Conservation (phyloP, 257 asterid species). For the Cinchona pubescens region DNA sequence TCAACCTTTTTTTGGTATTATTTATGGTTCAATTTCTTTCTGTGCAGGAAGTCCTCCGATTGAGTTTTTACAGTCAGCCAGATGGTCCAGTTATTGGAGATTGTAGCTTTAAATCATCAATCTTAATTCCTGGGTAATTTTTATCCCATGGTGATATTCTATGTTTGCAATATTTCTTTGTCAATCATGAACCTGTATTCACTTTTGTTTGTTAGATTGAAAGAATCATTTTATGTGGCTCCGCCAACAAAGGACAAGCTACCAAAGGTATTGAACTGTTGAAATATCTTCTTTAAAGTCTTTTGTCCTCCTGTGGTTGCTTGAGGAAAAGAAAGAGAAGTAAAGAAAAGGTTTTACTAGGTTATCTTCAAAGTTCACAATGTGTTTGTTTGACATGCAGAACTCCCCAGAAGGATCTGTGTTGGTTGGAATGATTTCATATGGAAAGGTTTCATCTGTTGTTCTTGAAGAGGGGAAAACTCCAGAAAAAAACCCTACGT, state of each 20-base stretch:
- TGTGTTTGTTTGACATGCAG: slow-evolving; percentile 46
- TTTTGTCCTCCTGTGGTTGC: not conserved
- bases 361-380: slow-evolving; percentile 6
- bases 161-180: not conserved
- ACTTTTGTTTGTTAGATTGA: slow-evolving; percentile 42
- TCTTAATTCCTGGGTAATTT: slow-evolving; percentile 77
- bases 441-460: slow-evolving; percentile 65
- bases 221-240: slow-evolving; percentile 89
- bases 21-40: slow-evolving; percentile 9
- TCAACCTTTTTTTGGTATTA: not conserved
- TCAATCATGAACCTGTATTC: slow-evolving; percentile 15
- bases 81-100: slow-evolving; percentile 86
- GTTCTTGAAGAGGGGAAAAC: slow-evolving; percentile 51
- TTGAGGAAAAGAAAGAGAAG: not conserved
- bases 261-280: slow-evolving; percentile 63
- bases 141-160: not conserved
- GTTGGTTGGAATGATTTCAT: slow-evolving; percentile 74
- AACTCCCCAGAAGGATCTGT: slow-evolving; percentile 74
- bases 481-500: slow-evolving; percentile 64
- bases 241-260: slow-evolving; percentile 90
- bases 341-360: slow-evolving; percentile 1
- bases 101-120: slow-evolving; percentile 71
- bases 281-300: not conserved
- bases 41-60: slow-evolving; percentile 56
- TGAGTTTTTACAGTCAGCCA: slow-evolving; percentile 85